phyloP scores from a whole-genome alignment of 805 yeast genomes.

The Clavispora phyllophila region DNA sequence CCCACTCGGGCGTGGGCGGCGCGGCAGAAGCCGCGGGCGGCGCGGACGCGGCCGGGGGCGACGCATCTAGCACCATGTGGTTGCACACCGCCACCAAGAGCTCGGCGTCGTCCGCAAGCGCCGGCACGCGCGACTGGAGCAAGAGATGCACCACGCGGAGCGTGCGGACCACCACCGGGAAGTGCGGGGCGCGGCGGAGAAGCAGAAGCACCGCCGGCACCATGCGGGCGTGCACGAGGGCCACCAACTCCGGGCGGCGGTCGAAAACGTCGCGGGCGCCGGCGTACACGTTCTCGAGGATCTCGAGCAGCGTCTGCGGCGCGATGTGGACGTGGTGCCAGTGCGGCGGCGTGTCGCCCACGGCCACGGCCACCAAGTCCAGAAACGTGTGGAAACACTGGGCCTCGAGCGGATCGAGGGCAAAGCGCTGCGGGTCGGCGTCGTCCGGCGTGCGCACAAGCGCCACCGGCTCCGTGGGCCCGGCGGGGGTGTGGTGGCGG shows the following conservation, averaged over 20 bases:
- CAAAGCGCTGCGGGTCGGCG: neutral
- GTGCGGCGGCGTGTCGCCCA: conserved; percentile 32
- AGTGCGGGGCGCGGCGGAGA: conserved; percentile 48
- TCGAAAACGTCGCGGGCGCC: conserved; percentile 56
- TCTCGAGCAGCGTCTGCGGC: conserved; percentile 67
- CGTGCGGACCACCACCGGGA: conserved; percentile 69
- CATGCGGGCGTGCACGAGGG: conserved; percentile 58
- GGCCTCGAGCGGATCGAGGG: conserved; percentile 34
- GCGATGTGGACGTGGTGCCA: conserved; percentile 43
- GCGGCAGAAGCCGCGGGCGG: conserved; percentile 1
- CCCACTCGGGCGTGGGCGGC: conserved; percentile 46
- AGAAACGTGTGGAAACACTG: conserved; percentile 68
- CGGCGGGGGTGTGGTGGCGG: neutral
- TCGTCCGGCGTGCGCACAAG: no score
- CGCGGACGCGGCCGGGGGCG: conserved; percentile 36
- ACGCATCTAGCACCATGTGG: conserved; percentile 59
- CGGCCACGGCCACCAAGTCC: conserved; percentile 68
- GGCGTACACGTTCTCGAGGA: conserved; percentile 71
- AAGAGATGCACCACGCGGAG: conserved; percentile 65
- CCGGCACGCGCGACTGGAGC: conserved; percentile 49
- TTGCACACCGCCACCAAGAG: conserved; percentile 72
- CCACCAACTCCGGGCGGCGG: conserved; percentile 58
- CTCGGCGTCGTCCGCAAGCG: conserved; percentile 72
- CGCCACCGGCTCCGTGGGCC: no score
- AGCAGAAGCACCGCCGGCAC: conserved; percentile 73